Evolutionary conservation across 805 yeast genomes (phyloP).

Genomic region (Danielia reshetovae): DNA sequence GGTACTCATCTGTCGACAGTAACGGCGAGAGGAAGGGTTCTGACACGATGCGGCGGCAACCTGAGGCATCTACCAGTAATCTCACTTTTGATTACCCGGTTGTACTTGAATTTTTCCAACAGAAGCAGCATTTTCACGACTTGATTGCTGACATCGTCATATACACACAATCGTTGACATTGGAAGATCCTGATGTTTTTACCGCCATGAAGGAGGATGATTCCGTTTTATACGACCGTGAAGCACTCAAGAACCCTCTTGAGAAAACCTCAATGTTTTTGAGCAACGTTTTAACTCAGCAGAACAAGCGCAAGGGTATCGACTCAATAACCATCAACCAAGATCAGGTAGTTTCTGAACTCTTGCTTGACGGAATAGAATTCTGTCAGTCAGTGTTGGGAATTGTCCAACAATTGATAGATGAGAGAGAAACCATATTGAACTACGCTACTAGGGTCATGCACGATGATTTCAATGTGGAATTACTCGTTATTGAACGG

Average conservation of each 20-base stretch:
- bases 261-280: constrained; percentile 50
- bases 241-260: constrained; percentile 34
- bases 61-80: constrained; percentile 10
- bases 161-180: constrained; percentile 65
- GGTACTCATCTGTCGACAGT: constrained; percentile 18
- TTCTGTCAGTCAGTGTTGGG: constrained; percentile 31
- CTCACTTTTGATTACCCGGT: constrained; percentile 47
- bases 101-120: constrained; percentile 66
- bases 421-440: constrained; percentile 64
- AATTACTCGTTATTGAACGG: constrained; percentile 48
- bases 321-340: constrained; percentile 35
- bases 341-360: constrained; percentile 36
- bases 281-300: constrained; percentile 42
- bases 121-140: constrained; percentile 71
- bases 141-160: constrained; percentile 53
- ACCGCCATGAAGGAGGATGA: constrained; percentile 57
- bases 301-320: constrained; percentile 37
- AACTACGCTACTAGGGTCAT: constrained; percentile 74
- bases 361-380: constrained; percentile 33
- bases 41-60: not conserved
- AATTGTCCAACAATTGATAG: constrained; percentile 56
- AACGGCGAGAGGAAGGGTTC: not conserved
- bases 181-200: constrained; percentile 74
- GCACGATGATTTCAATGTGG: constrained; percentile 67
- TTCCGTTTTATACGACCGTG: constrained; percentile 38